These are phyloP conservation scores for Coemansia sp. DNA, from an alignment of 192 early-diverging fungal genomes.

Conservation along the genomic window DNA sequence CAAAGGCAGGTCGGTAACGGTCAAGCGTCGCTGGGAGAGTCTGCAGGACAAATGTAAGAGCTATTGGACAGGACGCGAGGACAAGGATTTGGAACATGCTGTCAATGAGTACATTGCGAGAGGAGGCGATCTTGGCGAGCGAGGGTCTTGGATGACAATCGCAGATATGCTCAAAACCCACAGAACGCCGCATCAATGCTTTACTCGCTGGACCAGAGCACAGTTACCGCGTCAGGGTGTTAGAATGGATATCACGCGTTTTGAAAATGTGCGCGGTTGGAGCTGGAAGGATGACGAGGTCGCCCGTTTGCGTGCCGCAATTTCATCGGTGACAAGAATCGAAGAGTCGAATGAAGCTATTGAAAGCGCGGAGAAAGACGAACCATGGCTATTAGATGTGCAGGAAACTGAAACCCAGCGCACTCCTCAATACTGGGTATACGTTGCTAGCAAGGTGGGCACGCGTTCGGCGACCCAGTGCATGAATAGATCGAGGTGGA, in stretches of 20 bases:
- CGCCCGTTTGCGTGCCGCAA: conserved; percentile 6
- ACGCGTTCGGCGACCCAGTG: conserved; percentile 45
- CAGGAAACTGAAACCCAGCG: conserved; percentile 1
- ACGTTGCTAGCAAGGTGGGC: conserved; percentile 30
- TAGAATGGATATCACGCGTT: conserved; percentile 18
- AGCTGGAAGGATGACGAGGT: conserved; percentile 26
- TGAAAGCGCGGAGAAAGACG: conserved; percentile 3
- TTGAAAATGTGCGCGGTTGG: conserved; percentile 30
- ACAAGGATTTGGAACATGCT: conserved; percentile 19
- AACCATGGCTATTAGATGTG: conserved; percentile 39
- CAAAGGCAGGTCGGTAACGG: conserved; percentile 22
- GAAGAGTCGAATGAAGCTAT: conserved; percentile 1
- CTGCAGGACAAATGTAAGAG: conserved; percentile 25
- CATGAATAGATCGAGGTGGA: conserved; percentile 16
- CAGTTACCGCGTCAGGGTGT: conserved; percentile 38
- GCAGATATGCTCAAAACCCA: conserved; percentile 26
- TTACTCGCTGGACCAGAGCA: conserved; percentile 29
- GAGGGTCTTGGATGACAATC: conserved; percentile 28
- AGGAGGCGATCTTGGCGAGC: conserved; percentile 10
- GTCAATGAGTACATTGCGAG: conserved; percentile 16
- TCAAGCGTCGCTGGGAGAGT: conserved; percentile 28
- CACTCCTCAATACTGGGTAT: conserved; percentile 31
- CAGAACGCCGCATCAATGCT: conserved; percentile 36
- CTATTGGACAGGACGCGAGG: conserved; percentile 34
- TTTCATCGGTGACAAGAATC: conserved; percentile 8